These are phyloP conservation scores for Trypethelium eluteriae DNA, from an alignment of 495 filamentous ascomycete species.

Conservation along the genomic window DNA sequence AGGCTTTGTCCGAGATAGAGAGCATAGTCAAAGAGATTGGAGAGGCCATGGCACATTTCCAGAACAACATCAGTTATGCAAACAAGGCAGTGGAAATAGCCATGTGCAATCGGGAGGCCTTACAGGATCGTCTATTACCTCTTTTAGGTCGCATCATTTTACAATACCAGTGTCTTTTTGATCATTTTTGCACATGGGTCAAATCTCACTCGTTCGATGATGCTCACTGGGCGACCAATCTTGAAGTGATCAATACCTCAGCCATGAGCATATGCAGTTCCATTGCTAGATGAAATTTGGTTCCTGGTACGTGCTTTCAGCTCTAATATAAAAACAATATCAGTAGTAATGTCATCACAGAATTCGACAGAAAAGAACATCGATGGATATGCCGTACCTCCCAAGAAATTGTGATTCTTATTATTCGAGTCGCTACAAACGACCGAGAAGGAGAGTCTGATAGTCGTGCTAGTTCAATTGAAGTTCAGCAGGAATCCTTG, in stretches of 20 bases:
- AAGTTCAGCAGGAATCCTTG: not conserved
- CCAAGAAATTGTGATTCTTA: constrained; percentile 8
- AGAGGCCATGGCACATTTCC: not conserved
- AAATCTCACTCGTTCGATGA: not conserved
- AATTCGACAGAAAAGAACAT: not conserved
- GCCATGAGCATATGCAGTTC: not conserved
- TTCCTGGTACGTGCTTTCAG: not conserved
- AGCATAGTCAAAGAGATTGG: not conserved
- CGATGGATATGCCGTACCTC: constrained; percentile 8
- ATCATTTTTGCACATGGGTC: not conserved
- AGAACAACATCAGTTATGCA: not conserved
- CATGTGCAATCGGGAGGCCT: not conserved
- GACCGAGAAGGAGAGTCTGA: not conserved
- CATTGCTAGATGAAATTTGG: not conserved
- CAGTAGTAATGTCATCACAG: not conserved
- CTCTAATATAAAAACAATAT: too few species aligned
- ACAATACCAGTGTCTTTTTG: not conserved
- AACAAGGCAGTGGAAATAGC: not conserved
- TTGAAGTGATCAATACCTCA: too few species aligned
- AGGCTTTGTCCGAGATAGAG: not conserved
- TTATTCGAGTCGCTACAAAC: not conserved
- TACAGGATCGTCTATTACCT: not conserved
- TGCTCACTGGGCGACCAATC: not conserved
- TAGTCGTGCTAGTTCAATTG: not conserved
- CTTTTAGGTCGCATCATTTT: not conserved